A percentile compares a stretch with the other conserved stretches of the same genome.
phyloP scores from a whole-genome alignment of 192 early-diverging fungal genomes.

The Obelidium mucronatum region DNA sequence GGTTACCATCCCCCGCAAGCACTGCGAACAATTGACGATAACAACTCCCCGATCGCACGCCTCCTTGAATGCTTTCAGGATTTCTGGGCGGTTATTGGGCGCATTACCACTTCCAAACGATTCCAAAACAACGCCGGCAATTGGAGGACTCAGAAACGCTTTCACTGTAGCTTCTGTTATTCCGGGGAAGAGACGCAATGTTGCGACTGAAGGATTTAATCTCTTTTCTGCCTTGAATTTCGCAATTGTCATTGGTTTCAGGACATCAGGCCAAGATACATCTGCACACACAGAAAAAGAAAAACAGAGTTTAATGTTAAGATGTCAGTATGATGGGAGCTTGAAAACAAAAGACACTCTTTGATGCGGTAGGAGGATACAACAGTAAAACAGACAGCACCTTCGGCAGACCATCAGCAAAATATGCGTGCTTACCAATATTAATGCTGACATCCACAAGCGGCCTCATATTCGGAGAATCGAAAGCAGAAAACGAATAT shows the following conservation, averaged over 20 bases:
- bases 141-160: slow-evolving; percentile 84
- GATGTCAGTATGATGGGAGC: no score
- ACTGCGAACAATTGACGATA: slow-evolving; percentile 94
- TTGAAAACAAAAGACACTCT: no score
- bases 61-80: slow-evolving; percentile 82
- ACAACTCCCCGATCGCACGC: slow-evolving; percentile 93
- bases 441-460: slow-evolving; percentile 97
- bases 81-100: slow-evolving; percentile 84
- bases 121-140: slow-evolving; percentile 92
- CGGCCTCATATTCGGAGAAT: slow-evolving; percentile 82
- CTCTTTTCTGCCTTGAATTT: slow-evolving; percentile 85
- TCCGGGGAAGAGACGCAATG: slow-evolving; percentile 92
- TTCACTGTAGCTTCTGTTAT: slow-evolving; percentile 88
- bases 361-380: not conserved
- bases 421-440: slow-evolving; percentile 64
- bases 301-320: no score
- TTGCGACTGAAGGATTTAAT: slow-evolving; percentile 87
- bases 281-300: slow-evolving; percentile 55
- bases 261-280: slow-evolving; percentile 88
- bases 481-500: slow-evolving; percentile 62
- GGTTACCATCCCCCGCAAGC: slow-evolving; percentile 83
- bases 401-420: not conserved
- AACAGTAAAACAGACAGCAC: not conserved
- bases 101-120: slow-evolving; percentile 98
- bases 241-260: slow-evolving; percentile 84